Base-by-base conservation (phyloP, 1,284 basidiomycete species). In the Retiboletus flavoniger region DNA sequence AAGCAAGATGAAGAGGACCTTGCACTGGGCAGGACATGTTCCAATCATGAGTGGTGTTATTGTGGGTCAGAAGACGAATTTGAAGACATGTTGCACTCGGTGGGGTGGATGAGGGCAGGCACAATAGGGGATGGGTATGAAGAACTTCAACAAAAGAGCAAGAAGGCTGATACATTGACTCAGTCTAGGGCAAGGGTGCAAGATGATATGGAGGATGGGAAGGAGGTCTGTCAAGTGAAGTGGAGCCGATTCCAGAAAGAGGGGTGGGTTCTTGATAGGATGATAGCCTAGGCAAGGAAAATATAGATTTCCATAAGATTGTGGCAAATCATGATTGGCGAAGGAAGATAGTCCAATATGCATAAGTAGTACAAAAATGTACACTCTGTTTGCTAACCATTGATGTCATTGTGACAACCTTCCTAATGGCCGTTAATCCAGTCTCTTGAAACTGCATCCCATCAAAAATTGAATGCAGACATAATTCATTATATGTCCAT, bases 1-100 rank as follows among this genome's bases (percentile, higher is more conserved):
- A 74, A 75, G 53, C 79, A 85, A 58, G 95, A 98, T 70, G 96
- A 98, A 72, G 93, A 85, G 63, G 92, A 95, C 60, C 77, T 98
- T 59, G 94, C 94, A 6, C 77, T 98, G n/a, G 96, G 96, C 47
- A 68, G 77, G 47, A 67, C 74, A 55, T 75, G 76, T 54, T 73
- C 74, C 50, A 73, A 80, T 34, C 76, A 82, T 38, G 74, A 83
- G 31, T 75, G 80, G n/a, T 74, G 83, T 19, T 75, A 84, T 35
- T 89, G 87, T 42, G 91, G 89, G 0, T 74, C 93, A 54, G 88
- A 90, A 60, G 91, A 91, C 62, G 92, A 93, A 70, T 89, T 95
- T 66, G 83, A 82, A 32, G 92, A 93, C 62, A 85, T 95, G 29
- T 72, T 94, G 34, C 81, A 78, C 67, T 76, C 82, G 36, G 74